Conservation (phyloP, 2,329 filamentous ascomycete species). For the Aspergillus aculeatus region DNA sequence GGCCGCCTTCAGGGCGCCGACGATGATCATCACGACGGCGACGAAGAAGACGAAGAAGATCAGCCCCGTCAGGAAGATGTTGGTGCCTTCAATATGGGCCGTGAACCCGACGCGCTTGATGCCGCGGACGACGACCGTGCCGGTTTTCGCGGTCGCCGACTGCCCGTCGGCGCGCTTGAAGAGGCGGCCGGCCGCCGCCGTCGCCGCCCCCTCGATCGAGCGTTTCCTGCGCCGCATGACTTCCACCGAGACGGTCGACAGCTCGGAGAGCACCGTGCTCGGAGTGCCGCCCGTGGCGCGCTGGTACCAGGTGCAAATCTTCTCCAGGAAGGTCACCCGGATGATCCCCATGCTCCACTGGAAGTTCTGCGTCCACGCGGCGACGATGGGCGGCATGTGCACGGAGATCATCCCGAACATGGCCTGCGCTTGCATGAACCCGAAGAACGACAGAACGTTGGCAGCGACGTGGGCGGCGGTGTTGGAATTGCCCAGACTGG, state of each 20-base stretch:
- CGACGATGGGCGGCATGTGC: constrained; percentile 78
- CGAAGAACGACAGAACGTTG: constrained; percentile 85
- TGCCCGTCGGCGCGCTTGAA: constrained; percentile 33
- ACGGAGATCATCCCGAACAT: constrained; percentile 86
- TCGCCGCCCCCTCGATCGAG: constrained; percentile 37
- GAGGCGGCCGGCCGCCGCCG: neutral
- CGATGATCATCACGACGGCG: constrained; percentile 66
- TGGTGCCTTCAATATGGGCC: constrained; percentile 79
- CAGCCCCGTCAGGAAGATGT: constrained; percentile 88
- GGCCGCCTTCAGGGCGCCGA: constrained; percentile 75
- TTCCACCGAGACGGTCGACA: constrained; percentile 73
- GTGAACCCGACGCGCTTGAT: constrained; percentile 87
- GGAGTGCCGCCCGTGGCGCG: constrained; percentile 84
- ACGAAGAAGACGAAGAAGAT: constrained; percentile 86
- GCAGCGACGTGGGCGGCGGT: constrained; percentile 90
- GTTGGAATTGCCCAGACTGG: constrained; percentile 85
- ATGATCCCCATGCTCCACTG: constrained; percentile 98
- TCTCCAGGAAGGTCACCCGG: constrained; percentile 77
- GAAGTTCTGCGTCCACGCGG: constrained; percentile 94
- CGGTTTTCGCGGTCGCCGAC: constrained; percentile 44
- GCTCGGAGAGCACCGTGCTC: constrained; percentile 70
- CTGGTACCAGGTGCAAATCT: constrained; percentile 91
- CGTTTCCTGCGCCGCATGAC: constrained; percentile 63
- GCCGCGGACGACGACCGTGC: constrained; percentile 64
- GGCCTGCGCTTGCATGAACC: constrained; percentile 90